Conservation (phyloP, 169 alveolate genomes). For the Cryptosporidium sp. region DNA sequence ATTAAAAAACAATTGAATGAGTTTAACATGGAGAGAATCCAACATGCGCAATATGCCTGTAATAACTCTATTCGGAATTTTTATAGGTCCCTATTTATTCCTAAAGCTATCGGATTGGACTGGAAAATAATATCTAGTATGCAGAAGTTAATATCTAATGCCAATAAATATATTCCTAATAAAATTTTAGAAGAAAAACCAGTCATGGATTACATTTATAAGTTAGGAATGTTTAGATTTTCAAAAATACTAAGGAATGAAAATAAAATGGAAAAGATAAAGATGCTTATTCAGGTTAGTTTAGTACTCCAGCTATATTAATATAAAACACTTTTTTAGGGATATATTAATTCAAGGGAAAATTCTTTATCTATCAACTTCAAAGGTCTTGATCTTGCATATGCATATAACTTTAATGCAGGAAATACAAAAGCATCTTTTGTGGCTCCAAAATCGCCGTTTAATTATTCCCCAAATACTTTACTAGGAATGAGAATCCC, state of each 20-base stretch:
- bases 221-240: neutral
- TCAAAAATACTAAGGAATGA: neutral
- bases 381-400: conserved; percentile 14
- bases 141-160: neutral
- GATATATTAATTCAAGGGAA: neutral
- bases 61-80: conserved; percentile 77
- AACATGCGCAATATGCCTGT: conserved; percentile 53
- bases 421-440: conserved; percentile 13
- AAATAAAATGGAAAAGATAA: neutral
- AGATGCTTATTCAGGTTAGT: conserved; percentile 5
- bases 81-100: conserved; percentile 73
- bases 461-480: neutral
- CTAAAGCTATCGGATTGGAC: conserved; percentile 76
- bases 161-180: neutral
- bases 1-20: conserved; percentile 1
- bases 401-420: neutral
- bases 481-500: neutral
- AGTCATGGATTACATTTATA: neutral
- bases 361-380: neutral
- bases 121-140: conserved; percentile 33
- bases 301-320: neutral
- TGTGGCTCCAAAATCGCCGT: conserved; percentile 7
- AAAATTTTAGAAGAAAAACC: neutral
- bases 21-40: neutral
- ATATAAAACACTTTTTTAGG: neutral